Percentiles rank a stretch among this genome's conserved stretches.
Conservation (phyloP, 176 grass and related monocot species). For the Aechmea fasciata region DNA sequence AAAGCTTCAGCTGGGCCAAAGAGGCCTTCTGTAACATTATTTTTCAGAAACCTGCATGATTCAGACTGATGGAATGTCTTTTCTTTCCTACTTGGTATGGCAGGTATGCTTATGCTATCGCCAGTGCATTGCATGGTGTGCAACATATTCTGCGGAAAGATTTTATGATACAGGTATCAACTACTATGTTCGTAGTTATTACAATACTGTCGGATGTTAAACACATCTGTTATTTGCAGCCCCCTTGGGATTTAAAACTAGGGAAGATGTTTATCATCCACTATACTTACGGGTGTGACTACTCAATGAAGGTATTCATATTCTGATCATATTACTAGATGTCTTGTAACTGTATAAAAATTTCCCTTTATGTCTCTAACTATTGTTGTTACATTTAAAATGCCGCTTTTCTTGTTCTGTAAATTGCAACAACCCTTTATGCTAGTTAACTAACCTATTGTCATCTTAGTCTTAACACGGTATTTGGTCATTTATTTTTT, state of each 20-base stretch:
- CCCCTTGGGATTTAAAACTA: constrained; percentile 65
- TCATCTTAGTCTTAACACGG: background rate
- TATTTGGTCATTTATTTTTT: constrained; percentile 20
- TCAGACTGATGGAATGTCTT: background rate
- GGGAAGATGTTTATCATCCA: constrained; percentile 71
- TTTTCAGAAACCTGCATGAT: background rate
- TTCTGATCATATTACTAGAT: background rate
- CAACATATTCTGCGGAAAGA: constrained; percentile 86
- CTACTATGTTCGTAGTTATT: constrained; percentile 16
- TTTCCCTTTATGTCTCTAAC: constrained; percentile 2
- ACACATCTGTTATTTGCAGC: constrained; percentile 36
- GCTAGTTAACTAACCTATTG: too few relatives aligned
- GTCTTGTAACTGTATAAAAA: too few relatives aligned
- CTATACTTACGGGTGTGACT: constrained; percentile 92
- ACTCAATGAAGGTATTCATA: constrained; percentile 58
- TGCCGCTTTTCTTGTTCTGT: background rate
- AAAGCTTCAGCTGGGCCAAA: too few relatives aligned
- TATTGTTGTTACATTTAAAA: background rate
- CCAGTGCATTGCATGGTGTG: constrained; percentile 98
- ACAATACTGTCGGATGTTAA: constrained; percentile 17
- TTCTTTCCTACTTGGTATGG: constrained; percentile 10
- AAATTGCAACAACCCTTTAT: constrained; percentile 4
- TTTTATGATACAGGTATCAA: constrained; percentile 98
- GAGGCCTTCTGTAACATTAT: too few relatives aligned
- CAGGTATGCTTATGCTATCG: constrained; percentile 98